Evolutionary conservation across 2,329 filamentous ascomycete species (phyloP).

Genomic region (Plectosphaerella plurivora): DNA sequence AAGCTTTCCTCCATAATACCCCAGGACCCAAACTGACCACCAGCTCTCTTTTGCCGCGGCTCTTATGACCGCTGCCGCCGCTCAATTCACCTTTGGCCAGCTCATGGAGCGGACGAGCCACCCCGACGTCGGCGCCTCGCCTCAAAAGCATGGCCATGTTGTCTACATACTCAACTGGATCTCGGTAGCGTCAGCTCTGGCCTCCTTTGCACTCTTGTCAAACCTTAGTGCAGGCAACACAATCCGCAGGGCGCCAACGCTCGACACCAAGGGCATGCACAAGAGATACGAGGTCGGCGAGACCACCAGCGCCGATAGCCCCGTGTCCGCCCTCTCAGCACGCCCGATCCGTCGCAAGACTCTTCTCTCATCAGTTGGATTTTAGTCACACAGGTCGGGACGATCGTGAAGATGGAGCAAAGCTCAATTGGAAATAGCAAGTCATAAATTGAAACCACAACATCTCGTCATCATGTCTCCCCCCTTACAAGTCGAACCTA

Average conservation of each 20-base stretch:
- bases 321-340: not conserved
- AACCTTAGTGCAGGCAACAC: not conserved
- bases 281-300: not conserved
- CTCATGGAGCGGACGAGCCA: not conserved
- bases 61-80: not conserved
- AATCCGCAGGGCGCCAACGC: not conserved
- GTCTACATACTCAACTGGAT: not conserved
- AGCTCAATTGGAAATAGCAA: not conserved
- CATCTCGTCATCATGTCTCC: not conserved
- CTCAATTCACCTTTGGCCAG: not conserved
- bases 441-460: not conserved
- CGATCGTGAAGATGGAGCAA: not conserved
- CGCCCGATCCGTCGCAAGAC: not conserved
- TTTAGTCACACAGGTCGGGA: not conserved
- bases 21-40: not conserved
- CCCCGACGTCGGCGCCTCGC: not conserved
- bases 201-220: not conserved
- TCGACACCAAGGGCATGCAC: not conserved
- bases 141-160: not conserved
- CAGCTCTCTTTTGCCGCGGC: not conserved
- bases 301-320: not conserved
- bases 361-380: not conserved
- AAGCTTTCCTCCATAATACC: not conserved
- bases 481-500: slow-evolving; percentile 54
- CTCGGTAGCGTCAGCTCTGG: not conserved